Evolutionary conservation across 306 rosid genomes (phyloP), one percentile per base, ranked within the genome.

Genomic region (Psophocarpus tetragonolobus): DNA sequence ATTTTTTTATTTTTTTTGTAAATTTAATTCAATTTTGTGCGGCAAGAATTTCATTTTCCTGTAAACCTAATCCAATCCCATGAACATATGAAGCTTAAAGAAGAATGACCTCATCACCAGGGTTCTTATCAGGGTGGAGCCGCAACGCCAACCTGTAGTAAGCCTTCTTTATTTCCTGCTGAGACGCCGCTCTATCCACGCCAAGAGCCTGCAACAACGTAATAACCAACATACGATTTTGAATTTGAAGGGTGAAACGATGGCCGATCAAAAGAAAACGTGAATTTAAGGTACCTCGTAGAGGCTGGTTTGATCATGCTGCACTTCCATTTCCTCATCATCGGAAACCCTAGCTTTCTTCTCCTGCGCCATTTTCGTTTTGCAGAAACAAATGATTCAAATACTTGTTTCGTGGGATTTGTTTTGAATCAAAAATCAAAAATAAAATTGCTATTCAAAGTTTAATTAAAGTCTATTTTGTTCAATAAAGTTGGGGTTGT

Each of bases 111-210:
- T 92, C 96, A 70, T 92, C 90, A 12, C 88, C 91, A 5, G 88
- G 96, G 78, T 92, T 95, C 72, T 95, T 95, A 84, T 95, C 99
- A 12, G 99, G 99, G 80, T 95, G 99, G n/a, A 92, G 90, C 44
- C 90, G 85, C 86, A 95, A 82, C 2, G 99, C 99, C 81, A 92
- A 88, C 83, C 91, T 89, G 86, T 91, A 68, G 74, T 95, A 95
- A 3, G 97, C 97, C 81, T 91, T 95, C 88, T 95, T 95, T 56
- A 92, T 89, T 81, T 95, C 99, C 83, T 85, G 97, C 44, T 95
- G 97, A 67, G 97, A 74, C 1, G 97, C 97, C 13, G 92, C 85
- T 71, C 87, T 89, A 83, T 95, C 97, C 84, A 90, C 94, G 1
- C 92, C 97, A 73, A 91, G 86, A 87, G 92, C 84, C 97, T 88